These are phyloP conservation scores for Picea engelmannii DNA, from an alignment of 83 land plant species.

Conservation along the genomic window DNA sequence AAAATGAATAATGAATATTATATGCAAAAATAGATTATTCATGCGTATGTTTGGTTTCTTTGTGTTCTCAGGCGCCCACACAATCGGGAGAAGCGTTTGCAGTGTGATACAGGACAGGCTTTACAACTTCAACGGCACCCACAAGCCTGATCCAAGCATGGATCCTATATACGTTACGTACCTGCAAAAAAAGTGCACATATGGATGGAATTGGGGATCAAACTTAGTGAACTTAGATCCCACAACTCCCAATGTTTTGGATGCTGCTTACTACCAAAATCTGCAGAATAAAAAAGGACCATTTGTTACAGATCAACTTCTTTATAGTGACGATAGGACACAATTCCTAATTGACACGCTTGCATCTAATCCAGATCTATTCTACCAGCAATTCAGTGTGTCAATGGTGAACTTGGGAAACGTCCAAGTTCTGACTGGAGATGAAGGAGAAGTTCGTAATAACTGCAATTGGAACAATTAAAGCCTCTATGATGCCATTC, in stretches of 20 bases:
- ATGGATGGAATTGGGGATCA: not conserved
- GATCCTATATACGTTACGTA: conserved; percentile 25
- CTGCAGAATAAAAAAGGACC: conserved; percentile 43
- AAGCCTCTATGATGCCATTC: no score
- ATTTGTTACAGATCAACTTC: conserved; percentile 43
- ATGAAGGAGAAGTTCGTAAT: conserved; percentile 45
- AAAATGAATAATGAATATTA: no score
- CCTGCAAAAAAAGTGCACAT: conserved; percentile 30
- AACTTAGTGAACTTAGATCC: conserved; percentile 40
- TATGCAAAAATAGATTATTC: no score
- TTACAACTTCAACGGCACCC: conserved; percentile 39
- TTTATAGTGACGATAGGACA: conserved; percentile 37
- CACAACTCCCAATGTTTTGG: conserved; percentile 45
- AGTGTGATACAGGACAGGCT: conserved; percentile 28
- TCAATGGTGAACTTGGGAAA: conserved; percentile 64
- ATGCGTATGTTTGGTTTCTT: no score
- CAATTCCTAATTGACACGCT: conserved; percentile 30
- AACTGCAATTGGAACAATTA: conserved; percentile 30
- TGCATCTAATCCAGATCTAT: conserved; percentile 33
- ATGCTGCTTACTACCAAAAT: conserved; percentile 43
- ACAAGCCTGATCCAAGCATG: conserved; percentile 40
- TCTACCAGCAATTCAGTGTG: conserved; percentile 47
- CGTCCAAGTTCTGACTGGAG: conserved; percentile 26
- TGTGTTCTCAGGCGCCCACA: conserved; percentile 38
- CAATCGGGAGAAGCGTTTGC: conserved; percentile 48